Conservation (phyloP, 768 basidiomycete species). For the Amanita fuliginea region DNA sequence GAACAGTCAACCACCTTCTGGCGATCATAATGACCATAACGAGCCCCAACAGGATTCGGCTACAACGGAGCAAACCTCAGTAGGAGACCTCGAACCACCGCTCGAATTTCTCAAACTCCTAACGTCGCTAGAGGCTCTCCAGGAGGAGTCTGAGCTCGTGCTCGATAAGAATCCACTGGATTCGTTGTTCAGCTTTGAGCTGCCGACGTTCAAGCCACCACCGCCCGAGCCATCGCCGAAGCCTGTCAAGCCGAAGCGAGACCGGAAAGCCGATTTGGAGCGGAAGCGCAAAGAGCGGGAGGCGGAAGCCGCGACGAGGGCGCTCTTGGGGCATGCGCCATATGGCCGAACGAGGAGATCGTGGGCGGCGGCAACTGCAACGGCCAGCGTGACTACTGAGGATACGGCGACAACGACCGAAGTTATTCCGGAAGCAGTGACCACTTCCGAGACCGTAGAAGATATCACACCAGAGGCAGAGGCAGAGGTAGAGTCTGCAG, state of each 20-base stretch:
- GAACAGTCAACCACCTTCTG: background rate
- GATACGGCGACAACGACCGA: no score
- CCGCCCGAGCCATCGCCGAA: slow-evolving; percentile 31
- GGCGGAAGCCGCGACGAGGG: slow-evolving; percentile 10
- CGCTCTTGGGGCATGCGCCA: background rate
- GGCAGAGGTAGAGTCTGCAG: background rate
- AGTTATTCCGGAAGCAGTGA: background rate
- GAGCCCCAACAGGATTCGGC: background rate
- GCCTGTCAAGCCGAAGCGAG: slow-evolving; percentile 26
- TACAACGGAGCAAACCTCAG: background rate
- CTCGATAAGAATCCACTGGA: slow-evolving; percentile 48
- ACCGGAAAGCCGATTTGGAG: slow-evolving; percentile 29
- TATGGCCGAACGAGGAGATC: slow-evolving; percentile 4
- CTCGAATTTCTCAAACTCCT: slow-evolving; percentile 46
- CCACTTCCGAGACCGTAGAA: slow-evolving; percentile 4
- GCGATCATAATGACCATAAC: background rate
- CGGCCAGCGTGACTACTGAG: slow-evolving; percentile 6
- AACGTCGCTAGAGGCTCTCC: slow-evolving; percentile 37
- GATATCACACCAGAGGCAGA: slow-evolving; percentile 3
- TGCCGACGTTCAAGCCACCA: slow-evolving; percentile 49
- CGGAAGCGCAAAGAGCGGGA: slow-evolving; percentile 11
- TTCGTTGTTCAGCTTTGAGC: slow-evolving; percentile 59
- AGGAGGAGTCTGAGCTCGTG: slow-evolving; percentile 41
- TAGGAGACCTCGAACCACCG: slow-evolving; percentile 73
- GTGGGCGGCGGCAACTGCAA: background rate